These are phyloP conservation scores for Pichia sp. DNA, from an alignment of 1,139 yeast genomes.

Conservation along the genomic window DNA sequence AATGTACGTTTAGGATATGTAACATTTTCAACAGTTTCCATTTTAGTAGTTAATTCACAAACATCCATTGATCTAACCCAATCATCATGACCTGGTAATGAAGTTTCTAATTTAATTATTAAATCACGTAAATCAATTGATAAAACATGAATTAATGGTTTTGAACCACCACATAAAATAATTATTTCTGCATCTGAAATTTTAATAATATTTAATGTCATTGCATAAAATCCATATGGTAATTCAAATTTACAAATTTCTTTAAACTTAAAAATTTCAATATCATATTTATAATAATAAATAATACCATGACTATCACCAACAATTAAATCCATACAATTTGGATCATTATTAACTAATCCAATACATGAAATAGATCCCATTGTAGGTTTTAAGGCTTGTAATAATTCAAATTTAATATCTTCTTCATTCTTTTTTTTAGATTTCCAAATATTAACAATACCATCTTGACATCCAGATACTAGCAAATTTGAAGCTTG, in stretches of 20 bases:
- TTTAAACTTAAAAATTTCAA: conserved; percentile 23
- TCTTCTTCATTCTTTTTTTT: conserved; percentile 13
- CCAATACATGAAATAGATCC: conserved; percentile 42
- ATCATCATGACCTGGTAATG: conserved; percentile 83
- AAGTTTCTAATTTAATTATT: conserved; percentile 36
- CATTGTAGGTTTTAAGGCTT: conserved; percentile 29
- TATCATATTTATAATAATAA: conserved; percentile 39
- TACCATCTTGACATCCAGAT: conserved; percentile 61
- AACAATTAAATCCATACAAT: conserved; percentile 36
- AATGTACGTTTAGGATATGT: conserved; percentile 36
- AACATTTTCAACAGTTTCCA: conserved; percentile 6
- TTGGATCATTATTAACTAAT: conserved; percentile 11
- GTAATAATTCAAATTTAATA: conserved; percentile 27
- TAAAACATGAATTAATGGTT: conserved; percentile 49
- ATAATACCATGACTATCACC: conserved; percentile 66
- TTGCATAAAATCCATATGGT: conserved; percentile 54
- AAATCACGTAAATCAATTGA: conserved; percentile 33
- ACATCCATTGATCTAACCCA: conserved; percentile 78
- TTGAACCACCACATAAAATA: conserved; percentile 82
- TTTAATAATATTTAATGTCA: conserved; percentile 44
- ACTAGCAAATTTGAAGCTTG: conserved; percentile 43
- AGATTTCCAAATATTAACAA: conserved; percentile 54
- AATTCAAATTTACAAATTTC: conserved; percentile 36
- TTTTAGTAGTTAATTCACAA: conserved; percentile 36
- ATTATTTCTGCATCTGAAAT: conserved; percentile 42